Evolutionary conservation across 2,329 filamentous ascomycete genomes (phyloP).

Genomic region (Clarireedia monteithiana): DNA sequence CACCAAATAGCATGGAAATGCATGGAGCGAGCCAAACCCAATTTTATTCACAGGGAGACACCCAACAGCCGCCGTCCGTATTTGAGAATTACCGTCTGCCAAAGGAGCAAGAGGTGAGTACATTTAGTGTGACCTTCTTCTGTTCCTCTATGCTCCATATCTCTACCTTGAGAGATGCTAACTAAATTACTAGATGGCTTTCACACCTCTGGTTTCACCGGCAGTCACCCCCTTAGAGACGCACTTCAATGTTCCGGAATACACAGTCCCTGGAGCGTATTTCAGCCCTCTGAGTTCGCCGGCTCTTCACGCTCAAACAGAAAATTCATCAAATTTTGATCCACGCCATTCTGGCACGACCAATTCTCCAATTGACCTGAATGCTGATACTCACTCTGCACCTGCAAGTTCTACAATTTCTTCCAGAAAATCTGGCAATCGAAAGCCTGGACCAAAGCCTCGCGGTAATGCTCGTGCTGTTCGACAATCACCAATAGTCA

Average conservation of each 20-base stretch:
- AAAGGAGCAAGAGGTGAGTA: conserved; percentile 60
- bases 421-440: conserved; percentile 16
- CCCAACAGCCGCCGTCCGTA: conserved; percentile 48
- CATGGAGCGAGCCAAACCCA: conserved; percentile 47
- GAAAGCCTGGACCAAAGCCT: conserved; percentile 15
- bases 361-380: conserved; percentile 28
- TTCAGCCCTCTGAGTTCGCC: conserved; percentile 81
- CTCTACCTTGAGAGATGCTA: not conserved
- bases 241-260: conserved; percentile 49
- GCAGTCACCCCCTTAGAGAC: conserved; percentile 73
- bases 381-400: conserved; percentile 23
- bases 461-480: conserved; percentile 25
- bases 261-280: conserved; percentile 59
- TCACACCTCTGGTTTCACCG: conserved; percentile 77
- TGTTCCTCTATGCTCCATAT: not conserved
- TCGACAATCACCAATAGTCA: conserved; percentile 34
- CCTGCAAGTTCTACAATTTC: conserved; percentile 17
- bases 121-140: not conserved
- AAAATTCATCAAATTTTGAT: conserved; percentile 35
- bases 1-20: conserved; percentile 74
- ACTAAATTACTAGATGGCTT: conserved; percentile 51
- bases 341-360: conserved; percentile 32
- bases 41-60: conserved; percentile 49
- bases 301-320: conserved; percentile 65
- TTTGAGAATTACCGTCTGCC: conserved; percentile 54